Percentiles rank a stretch among this genome's conserved stretches.
phyloP scores from a whole-genome alignment of 179 eudicot genomes.

The Spergularia azorica region DNA sequence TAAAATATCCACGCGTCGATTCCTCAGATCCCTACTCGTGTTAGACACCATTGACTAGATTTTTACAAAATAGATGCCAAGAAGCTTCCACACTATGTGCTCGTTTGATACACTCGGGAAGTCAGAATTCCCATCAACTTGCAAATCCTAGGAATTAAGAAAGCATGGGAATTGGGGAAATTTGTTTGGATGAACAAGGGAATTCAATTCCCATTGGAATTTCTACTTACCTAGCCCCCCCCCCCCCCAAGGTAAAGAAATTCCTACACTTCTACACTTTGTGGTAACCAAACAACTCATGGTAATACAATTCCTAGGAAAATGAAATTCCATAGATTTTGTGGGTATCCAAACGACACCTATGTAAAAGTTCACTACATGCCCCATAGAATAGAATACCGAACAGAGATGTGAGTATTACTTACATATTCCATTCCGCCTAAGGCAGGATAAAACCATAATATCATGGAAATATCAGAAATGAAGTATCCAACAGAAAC shows the following conservation, averaged over 20 bases:
- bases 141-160: too few relatives aligned
- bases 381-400: neutral
- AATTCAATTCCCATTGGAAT: neutral
- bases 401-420: neutral
- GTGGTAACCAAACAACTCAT: too few relatives aligned
- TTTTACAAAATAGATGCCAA: neutral
- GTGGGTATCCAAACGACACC: too few relatives aligned
- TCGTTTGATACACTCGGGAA: too few relatives aligned
- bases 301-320: too few relatives aligned
- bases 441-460: conserved; percentile 48
- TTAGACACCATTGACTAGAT: neutral
- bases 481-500: conserved; percentile 56
- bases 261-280: too few relatives aligned
- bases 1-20: neutral
- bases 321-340: too few relatives aligned
- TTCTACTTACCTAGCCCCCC: too few relatives aligned
- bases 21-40: neutral
- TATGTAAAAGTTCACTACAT: neutral
- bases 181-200: too few relatives aligned
- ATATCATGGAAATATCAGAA: conserved; percentile 50
- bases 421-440: conserved; percentile 57
- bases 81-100: neutral
- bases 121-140: too few relatives aligned
- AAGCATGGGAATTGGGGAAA: too few relatives aligned
- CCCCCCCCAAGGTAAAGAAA: too few relatives aligned